Percentiles rank a stretch among this genome's conserved stretches.
Evolutionary conservation across 768 basidiomycete genomes (phyloP).

Genomic region (Cystofilobasidium capitatum): DNA sequence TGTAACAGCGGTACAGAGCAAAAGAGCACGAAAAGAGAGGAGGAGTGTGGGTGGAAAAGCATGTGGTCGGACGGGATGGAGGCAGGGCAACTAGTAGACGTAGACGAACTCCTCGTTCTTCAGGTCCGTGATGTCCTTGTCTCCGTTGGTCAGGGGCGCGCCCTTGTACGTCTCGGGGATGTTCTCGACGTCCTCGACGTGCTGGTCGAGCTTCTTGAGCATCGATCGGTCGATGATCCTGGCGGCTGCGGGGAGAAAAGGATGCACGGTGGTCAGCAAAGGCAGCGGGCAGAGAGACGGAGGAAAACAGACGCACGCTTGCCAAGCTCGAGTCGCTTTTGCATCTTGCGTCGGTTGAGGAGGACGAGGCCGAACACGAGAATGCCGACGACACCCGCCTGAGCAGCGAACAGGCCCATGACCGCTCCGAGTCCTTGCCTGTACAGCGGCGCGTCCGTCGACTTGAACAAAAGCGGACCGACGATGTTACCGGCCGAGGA

Average conservation of each 20-base stretch:
- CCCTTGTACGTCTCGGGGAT: slow-evolving; percentile 13
- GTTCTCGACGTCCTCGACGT: slow-evolving; percentile 26
- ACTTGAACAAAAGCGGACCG: slow-evolving; percentile 25
- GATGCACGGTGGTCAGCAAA: neutral
- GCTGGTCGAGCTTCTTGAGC: slow-evolving; percentile 27
- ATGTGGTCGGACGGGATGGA: too few species aligned
- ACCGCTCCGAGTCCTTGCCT: slow-evolving; percentile 41
- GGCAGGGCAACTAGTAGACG: neutral
- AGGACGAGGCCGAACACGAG: slow-evolving; percentile 41
- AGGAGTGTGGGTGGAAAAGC: too few species aligned
- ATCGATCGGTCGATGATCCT: slow-evolving; percentile 42
- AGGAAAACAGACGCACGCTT: slow-evolving; percentile 27
- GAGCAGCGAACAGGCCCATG: slow-evolving; percentile 42
- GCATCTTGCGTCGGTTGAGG: slow-evolving; percentile 42
- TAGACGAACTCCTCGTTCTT: slow-evolving; percentile 29
- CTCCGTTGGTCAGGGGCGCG: slow-evolving; percentile 24
- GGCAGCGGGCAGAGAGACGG: neutral
- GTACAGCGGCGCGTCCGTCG: slow-evolving; percentile 34
- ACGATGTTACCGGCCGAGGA: slow-evolving; percentile 36
- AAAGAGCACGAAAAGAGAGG: too few species aligned
- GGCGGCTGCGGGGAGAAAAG: neutral
- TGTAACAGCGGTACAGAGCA: too few species aligned
- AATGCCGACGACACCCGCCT: slow-evolving; percentile 39
- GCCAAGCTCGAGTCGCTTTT: slow-evolving; percentile 38
- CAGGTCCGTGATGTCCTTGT: slow-evolving; percentile 32